Percentiles rank a stretch among this genome's conserved stretches.
Evolutionary conservation across 202 grass and related monocot species (phyloP).

Genomic region (Cymbopogon flexuosus): DNA sequence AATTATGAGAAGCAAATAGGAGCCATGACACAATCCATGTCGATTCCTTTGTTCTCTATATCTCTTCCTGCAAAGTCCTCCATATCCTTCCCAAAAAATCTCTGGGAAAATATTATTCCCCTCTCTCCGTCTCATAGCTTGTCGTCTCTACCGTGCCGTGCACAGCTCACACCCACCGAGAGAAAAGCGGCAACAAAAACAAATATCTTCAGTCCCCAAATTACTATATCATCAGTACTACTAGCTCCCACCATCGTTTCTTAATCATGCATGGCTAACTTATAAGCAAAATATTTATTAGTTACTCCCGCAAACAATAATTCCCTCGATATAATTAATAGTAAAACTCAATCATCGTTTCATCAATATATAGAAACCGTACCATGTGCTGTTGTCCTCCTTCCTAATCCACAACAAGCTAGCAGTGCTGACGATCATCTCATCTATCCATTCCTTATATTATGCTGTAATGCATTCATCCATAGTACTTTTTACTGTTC

Average conservation of each 20-base stretch:
- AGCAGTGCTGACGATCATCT: not conserved
- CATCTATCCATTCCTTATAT: not conserved
- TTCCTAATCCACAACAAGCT: constrained; percentile 12
- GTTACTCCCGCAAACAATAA: not conserved
- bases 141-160: constrained; percentile 33
- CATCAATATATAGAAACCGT: not conserved
- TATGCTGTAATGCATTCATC: not conserved
- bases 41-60: constrained; percentile 41
- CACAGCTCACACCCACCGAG: constrained; percentile 13
- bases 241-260: constrained; percentile 31
- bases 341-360: not conserved
- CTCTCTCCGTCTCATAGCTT: constrained; percentile 26
- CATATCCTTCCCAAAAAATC: constrained; percentile 33
- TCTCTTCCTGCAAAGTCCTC: constrained; percentile 33
- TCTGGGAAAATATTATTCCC: constrained; percentile 47
- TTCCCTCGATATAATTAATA: not conserved
- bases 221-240: constrained; percentile 29
- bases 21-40: constrained; percentile 39
- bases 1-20: constrained; percentile 43
- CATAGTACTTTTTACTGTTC: not conserved
- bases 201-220: constrained; percentile 23
- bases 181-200: not conserved
- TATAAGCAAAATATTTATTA: constrained; percentile 26
- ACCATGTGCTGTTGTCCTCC: not conserved
- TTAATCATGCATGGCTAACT: constrained; percentile 36